Evolutionary conservation across 352 stramenopile species (phyloP), one percentile per base, ranked within the genome.

Genomic region (Phytopythium boreale): DNA sequence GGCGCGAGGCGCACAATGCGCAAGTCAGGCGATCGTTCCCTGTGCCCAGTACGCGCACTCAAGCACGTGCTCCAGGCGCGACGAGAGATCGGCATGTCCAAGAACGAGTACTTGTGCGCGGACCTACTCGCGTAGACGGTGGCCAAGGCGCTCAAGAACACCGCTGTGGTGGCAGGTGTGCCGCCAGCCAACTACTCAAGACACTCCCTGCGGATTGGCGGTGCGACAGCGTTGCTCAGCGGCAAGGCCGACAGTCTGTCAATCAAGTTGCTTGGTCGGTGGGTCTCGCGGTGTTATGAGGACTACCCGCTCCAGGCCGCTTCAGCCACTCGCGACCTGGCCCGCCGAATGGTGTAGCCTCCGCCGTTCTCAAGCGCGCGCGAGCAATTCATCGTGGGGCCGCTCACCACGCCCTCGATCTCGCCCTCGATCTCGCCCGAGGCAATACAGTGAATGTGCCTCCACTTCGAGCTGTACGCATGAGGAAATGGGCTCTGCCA

Each of bases 231-330:
- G 11, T 43, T 70, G 6, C 14, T 70, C 22, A 68, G 59, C 19
- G 62, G 51, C 11, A 24, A 47, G 10, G 61, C 53, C 9, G 62
- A 68, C 47, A 58, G 56, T 5, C 24, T 72, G 0, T 26, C 62
- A 19, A 72, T 72, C 43, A 76, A 72, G 52, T 15, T 69, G 1
- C 57, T 72, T 37, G 61, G 69, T 0, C 34, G 66, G 11, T 76
- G 69, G 65, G 19, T 67, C 17, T 76, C 64, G 22, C 62, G 17
- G 2, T 37, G 60, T 3, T 74, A 58, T 29, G 68, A 70, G 15
- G 55, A 70, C 2, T 74, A 70, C 22, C 59, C 59, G 0, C 55
- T 74, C 27, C 51, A 34, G 61, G 49, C 43, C 47, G 49, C 41
- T 22, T 39, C 59, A 39, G 37, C 49, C n/a, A 67, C 52, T 5